These are phyloP conservation scores for Penicillium roqueforti DNA, from an alignment of 495 filamentous ascomycete genomes.

Conservation along the genomic window DNA sequence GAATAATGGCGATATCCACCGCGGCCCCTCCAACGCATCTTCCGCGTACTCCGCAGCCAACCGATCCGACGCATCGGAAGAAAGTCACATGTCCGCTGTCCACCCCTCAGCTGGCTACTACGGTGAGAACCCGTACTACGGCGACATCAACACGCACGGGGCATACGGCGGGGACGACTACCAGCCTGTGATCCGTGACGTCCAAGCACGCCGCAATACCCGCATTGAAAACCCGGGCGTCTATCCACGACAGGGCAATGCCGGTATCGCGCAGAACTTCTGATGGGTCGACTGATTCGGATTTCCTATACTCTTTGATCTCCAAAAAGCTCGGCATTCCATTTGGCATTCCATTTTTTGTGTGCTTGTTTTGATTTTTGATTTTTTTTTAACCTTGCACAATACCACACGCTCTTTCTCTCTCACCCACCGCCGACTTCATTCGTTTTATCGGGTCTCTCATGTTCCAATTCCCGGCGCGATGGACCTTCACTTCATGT, in stretches of 20 bases:
- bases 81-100: slow-evolving; percentile 54
- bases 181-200: slow-evolving; percentile 89
- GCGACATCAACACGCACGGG: slow-evolving; percentile 50
- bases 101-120: slow-evolving; percentile 48
- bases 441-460: slow-evolving; percentile 21
- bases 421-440: slow-evolving; percentile 19
- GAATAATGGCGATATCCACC: slow-evolving; percentile 64
- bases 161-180: slow-evolving; percentile 55
- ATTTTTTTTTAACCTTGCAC: neutral
- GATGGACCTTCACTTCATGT: slow-evolving; percentile 29
- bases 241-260: slow-evolving; percentile 82
- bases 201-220: slow-evolving; percentile 84
- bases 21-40: slow-evolving; percentile 93
- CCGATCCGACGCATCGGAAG: slow-evolving; percentile 78
- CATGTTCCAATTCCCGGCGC: slow-evolving; percentile 23
- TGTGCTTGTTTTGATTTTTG: too few relatives aligned
- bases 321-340: slow-evolving; percentile 15
- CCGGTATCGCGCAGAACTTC: slow-evolving; percentile 98
- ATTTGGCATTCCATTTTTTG: neutral
- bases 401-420: slow-evolving; percentile 6
- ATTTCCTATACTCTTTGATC: neutral
- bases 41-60: slow-evolving; percentile 86
- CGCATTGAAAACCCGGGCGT: slow-evolving; percentile 85
- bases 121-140: slow-evolving; percentile 53
- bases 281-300: slow-evolving; percentile 37